Conservation (phyloP, 202 grass and related monocot species). For the Eragrostis tef region DNA sequence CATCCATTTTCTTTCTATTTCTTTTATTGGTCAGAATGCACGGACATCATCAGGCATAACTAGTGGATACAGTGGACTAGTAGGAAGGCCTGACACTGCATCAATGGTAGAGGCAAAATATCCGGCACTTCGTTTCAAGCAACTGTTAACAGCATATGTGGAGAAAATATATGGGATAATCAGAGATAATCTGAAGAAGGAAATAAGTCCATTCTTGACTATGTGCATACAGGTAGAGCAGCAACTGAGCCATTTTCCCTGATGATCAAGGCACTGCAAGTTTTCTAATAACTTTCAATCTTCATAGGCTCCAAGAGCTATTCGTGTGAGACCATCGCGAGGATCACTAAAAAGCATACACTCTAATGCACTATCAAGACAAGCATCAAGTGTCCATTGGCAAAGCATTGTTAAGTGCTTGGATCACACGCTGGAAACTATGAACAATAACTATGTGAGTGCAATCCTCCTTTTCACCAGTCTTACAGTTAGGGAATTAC, state of each 20-base stretch:
- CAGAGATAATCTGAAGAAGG: constrained; percentile 89
- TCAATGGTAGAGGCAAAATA: constrained; percentile 88
- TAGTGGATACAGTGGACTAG: constrained; percentile 88
- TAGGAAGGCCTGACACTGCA: constrained; percentile 58
- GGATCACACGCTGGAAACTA: constrained; percentile 64
- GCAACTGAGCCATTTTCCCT: constrained; percentile 28
- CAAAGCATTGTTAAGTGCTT: constrained; percentile 80
- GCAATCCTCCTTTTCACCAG: constrained; percentile 26
- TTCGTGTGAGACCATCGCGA: constrained; percentile 68
- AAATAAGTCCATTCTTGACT: constrained; percentile 81
- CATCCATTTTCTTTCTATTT: background rate
- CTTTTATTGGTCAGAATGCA: constrained; percentile 59
- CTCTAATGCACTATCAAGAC: constrained; percentile 74
- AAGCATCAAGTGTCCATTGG: constrained; percentile 83
- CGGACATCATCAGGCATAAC: constrained; percentile 67
- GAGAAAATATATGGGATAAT: constrained; percentile 97
- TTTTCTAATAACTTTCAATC: constrained; percentile 35
- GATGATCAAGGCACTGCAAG: background rate
- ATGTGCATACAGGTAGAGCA: constrained; percentile 84
- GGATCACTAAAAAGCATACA: constrained; percentile 78
- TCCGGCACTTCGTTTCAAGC: constrained; percentile 91
- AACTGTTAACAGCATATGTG: constrained; percentile 85
- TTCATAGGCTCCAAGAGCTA: constrained; percentile 80
- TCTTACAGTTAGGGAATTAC: constrained; percentile 33
- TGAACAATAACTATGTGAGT: constrained; percentile 77